phyloP scores from a whole-genome alignment of 305 asterid species.

The Stenogyne calaminthoides region DNA sequence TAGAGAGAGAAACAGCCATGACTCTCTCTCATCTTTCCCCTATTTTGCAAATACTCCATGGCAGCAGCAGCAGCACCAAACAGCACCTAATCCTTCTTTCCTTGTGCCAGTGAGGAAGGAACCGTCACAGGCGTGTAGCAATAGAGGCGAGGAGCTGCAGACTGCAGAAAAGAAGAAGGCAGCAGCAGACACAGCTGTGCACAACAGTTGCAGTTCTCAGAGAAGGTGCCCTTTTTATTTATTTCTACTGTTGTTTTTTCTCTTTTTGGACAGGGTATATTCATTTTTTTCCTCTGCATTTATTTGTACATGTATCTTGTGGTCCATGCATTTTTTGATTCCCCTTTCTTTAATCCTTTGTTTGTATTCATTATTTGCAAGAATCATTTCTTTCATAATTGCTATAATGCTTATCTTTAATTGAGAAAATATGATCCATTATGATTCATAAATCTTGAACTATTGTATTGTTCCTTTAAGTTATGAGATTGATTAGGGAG shows the following conservation, averaged over 20 bases:
- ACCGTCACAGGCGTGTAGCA: conserved; percentile 56
- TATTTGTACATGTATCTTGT: conserved; percentile 40
- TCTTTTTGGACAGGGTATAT: conserved; percentile 49
- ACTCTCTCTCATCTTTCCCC: conserved; percentile 32
- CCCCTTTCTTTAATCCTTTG: conserved; percentile 27
- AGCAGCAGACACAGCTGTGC: conserved; percentile 66
- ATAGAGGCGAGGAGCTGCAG: conserved; percentile 43
- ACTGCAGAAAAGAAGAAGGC: conserved; percentile 56
- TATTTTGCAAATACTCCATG: conserved; percentile 38
- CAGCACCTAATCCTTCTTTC: conserved; percentile 13
- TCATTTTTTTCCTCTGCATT: conserved; percentile 45
- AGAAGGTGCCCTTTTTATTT: conserved; percentile 64
- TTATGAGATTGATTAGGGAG: neutral
- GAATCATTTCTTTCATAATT: neutral
- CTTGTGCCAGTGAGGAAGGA: conserved; percentile 49
- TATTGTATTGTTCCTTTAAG: too few relatives aligned
- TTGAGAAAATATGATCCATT: too few relatives aligned
- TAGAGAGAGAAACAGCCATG: conserved; percentile 24
- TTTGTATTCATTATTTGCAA: conserved; percentile 24
- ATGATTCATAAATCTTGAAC: neutral
- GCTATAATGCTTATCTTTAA: neutral
- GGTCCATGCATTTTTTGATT: conserved; percentile 51
- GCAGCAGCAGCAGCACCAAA: conserved; percentile 35
- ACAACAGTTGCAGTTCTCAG: conserved; percentile 57
- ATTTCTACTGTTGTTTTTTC: conserved; percentile 27